Evolutionary conservation across 2,329 filamentous ascomycete species (phyloP).

Genomic region (Leptographium lundbergii): DNA sequence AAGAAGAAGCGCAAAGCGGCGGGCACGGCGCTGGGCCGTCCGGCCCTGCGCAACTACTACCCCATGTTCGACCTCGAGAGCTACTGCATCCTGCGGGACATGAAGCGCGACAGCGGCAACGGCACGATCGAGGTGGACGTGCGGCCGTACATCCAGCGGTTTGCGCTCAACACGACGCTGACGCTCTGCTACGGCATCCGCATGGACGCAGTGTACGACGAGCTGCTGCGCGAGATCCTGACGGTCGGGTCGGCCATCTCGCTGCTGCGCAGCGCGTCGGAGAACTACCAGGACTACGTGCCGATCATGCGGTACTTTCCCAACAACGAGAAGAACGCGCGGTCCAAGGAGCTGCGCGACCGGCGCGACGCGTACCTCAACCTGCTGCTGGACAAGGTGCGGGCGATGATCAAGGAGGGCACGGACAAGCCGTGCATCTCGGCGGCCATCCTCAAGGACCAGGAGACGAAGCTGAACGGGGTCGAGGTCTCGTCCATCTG

Average conservation of each 20-base stretch:
- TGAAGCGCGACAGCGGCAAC: conserved; percentile 45
- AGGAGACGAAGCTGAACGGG: conserved; percentile 23
- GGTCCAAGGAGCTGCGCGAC: conserved; percentile 38
- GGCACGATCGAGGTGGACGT: conserved; percentile 48
- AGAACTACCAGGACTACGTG: conserved; percentile 61
- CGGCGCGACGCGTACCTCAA: conserved; percentile 39
- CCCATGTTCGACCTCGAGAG: conserved; percentile 71
- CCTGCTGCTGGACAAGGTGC: conserved; percentile 46
- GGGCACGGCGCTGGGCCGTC: conserved; percentile 64
- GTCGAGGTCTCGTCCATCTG: conserved; percentile 58
- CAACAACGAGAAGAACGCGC: conserved; percentile 34
- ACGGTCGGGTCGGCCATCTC: conserved; percentile 64
- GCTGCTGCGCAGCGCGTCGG: conserved; percentile 52
- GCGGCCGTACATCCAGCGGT: conserved; percentile 60
- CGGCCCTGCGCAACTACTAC: conserved; percentile 59
- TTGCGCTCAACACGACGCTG: conserved; percentile 63
- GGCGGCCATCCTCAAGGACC: conserved; percentile 15
- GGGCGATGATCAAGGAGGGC: conserved; percentile 15
- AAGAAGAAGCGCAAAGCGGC: conserved; percentile 67
- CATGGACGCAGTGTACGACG: conserved; percentile 35
- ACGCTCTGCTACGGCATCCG: conserved; percentile 71
- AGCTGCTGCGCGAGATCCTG: conserved; percentile 61
- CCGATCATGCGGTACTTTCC: conserved; percentile 48
- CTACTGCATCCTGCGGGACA: conserved; percentile 57
- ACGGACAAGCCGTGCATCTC: conserved; percentile 18